Base-by-base conservation (phyloP, 139 green algal genomes). In the Chlorella sp. region DNA sequence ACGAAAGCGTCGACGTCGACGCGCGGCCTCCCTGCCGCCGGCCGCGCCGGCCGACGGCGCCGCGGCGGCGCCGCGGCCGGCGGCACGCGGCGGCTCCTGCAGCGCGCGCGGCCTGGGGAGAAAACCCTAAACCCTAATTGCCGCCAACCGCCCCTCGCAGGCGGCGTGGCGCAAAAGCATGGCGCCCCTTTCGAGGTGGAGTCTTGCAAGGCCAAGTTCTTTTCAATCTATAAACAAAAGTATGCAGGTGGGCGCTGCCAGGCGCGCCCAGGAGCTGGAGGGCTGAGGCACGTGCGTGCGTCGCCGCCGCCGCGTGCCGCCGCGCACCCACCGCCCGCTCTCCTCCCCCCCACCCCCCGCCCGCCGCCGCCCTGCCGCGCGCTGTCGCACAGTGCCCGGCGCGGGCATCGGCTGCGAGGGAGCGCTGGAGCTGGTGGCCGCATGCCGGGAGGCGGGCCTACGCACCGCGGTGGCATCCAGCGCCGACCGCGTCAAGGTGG, bases 401-500 rank as follows among this genome's bases (percentile, higher is more conserved):
- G 58, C 66, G 27, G 85, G 80, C 38, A 83, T 90, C 29, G 85
- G 72, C 8, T 79, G 63, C 60, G 31, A 69, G 77, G 89, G 89
- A 7, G 89, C 89, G 11, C 66, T 85, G 25, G 60, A 88, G n/a
- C 75, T 93, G 1, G 82, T 93, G 59, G 62, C 67, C 31, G 70
- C 79, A 21, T 94, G 90, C 48, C 72, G 77, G 0, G 79, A 56
- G 8, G 88, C 88, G 27, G 89, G 89, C 27, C 46, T 94, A 36
- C 88, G 87, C 31, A 84, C 76, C 1, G 89, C 89, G 5, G 83
- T 94, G 12, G 89, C 88, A 2, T 90, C 86, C 38, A 94, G 88
- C 58, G 89, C 89, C 5, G 89, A 95, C 64, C 80, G 70, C 21
- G 83, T 95, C 7, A 94, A 94, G 81, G 87, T 93, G 55, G 17